Evolutionary conservation across 306 rosid genomes (phyloP).

Genomic region (Sechiopsis laciniata): DNA sequence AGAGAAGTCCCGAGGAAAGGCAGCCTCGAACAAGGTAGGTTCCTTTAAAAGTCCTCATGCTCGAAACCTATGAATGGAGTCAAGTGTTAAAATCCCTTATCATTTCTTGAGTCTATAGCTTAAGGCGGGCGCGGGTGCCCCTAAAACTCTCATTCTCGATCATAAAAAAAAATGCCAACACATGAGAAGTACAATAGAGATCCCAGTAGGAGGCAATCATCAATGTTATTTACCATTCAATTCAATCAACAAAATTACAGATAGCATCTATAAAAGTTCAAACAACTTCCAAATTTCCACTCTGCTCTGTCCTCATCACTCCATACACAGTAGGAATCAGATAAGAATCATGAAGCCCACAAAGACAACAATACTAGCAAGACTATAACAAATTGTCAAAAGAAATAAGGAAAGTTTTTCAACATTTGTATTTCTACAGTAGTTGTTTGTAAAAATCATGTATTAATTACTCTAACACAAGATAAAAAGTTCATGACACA

Average conservation of each 20-base stretch:
- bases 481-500: not conserved
- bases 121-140: too few relatives aligned
- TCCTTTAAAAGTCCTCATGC: too few relatives aligned
- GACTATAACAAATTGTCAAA: not conserved
- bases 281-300: not conserved
- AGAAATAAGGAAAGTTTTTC: not conserved
- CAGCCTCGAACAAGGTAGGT: too few relatives aligned
- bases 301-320: conserved; percentile 10
- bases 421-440: conserved; percentile 3
- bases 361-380: conserved; percentile 4
- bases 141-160: too few relatives aligned
- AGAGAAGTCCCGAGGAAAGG: too few relatives aligned
- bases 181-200: not conserved
- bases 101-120: too few relatives aligned
- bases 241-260: conserved; percentile 16
- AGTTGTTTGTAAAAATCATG: conserved; percentile 7
- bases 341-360: not conserved
- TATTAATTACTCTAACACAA: not conserved
- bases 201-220: not conserved
- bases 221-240: conserved; percentile 14
- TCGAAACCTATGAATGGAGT: too few relatives aligned
- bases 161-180: too few relatives aligned
- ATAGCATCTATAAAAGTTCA: not conserved
- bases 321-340: conserved; percentile 10
- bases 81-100: too few relatives aligned